phyloP scores from a whole-genome alignment of 1,284 basidiomycete genomes.

The Ustilago vetiveriae region DNA sequence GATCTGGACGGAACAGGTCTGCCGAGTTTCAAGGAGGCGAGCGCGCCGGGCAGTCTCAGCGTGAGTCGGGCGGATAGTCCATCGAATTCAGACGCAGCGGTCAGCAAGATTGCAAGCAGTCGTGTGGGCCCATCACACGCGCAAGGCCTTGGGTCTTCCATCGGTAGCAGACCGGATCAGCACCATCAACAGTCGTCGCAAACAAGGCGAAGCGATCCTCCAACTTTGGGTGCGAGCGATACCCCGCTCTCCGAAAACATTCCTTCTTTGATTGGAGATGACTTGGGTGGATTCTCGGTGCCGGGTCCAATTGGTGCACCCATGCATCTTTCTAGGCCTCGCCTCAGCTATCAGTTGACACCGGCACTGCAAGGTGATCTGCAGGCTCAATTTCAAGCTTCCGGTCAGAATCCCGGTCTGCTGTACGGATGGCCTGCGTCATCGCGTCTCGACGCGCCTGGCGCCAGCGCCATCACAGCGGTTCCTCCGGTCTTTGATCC shows the following conservation, averaged over 20 bases:
- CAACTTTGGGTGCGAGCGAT: not conserved
- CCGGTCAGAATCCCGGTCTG: conserved; percentile 25
- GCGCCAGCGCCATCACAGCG: not conserved
- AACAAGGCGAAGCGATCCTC: not conserved
- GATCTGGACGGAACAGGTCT: conserved; percentile 45
- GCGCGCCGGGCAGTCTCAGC: conserved; percentile 2
- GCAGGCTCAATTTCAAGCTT: conserved; percentile 31
- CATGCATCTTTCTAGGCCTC: conserved; percentile 28
- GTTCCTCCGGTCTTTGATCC: not conserved
- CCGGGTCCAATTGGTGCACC: conserved; percentile 44
- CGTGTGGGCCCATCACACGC: conserved; percentile 9
- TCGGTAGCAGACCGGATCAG: not conserved
- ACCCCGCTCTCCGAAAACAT: conserved; percentile 4
- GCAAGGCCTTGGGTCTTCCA: not conserved
- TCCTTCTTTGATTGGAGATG: not conserved
- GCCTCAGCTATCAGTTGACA: conserved; percentile 14
- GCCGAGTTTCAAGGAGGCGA: conserved; percentile 26
- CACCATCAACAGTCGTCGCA: not conserved
- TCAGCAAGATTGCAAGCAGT: conserved; percentile 1
- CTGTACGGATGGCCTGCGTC: conserved; percentile 26
- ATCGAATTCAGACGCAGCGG: not conserved
- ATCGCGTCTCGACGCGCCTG: not conserved
- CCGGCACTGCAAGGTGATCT: conserved; percentile 26
- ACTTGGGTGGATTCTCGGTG: conserved; percentile 10
- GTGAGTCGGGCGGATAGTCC: conserved; percentile 28